Conservation (phyloP, 768 basidiomycete genomes). For the Strobilomyces dryophilus region DNA sequence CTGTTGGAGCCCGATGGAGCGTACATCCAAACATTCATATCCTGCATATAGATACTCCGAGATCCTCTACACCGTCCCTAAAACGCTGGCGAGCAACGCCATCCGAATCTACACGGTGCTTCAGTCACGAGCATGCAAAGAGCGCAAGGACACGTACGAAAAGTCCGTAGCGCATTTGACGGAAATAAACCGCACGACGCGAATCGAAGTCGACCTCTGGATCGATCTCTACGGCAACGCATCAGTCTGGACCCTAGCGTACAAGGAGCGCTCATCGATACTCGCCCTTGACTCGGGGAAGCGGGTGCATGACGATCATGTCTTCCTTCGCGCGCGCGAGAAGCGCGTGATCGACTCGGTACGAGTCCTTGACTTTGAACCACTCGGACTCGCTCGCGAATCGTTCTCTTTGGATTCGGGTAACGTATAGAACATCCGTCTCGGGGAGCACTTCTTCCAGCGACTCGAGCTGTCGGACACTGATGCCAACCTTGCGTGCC, state of each 20-base stretch:
- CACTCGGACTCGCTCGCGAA: conserved; percentile 81
- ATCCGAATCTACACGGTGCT: conserved; percentile 55
- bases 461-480: conserved; percentile 77
- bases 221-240: conserved; percentile 77
- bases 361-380: conserved; percentile 87
- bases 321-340: conserved; percentile 91
- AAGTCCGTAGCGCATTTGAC: conserved; percentile 97
- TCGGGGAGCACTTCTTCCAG: conserved; percentile 87
- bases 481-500: conserved; percentile 79
- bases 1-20: background rate
- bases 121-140: background rate
- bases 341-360: conserved; percentile 91
- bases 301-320: conserved; percentile 99
- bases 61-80: conserved; percentile 30
- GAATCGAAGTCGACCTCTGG: conserved; percentile 97
- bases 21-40: background rate
- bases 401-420: conserved; percentile 92
- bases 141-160: conserved; percentile 59
- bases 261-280: background rate
- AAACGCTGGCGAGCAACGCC: conserved; percentile 72
- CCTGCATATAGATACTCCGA: background rate
- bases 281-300: conserved; percentile 86
- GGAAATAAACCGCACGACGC: conserved; percentile 92
- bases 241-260: background rate
- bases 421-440: conserved; percentile 97